Evolutionary conservation across 2,329 filamentous ascomycete genomes (phyloP), one percentile per base, ranked within the genome.

Genomic region (Ceratocystis harringtonii): DNA sequence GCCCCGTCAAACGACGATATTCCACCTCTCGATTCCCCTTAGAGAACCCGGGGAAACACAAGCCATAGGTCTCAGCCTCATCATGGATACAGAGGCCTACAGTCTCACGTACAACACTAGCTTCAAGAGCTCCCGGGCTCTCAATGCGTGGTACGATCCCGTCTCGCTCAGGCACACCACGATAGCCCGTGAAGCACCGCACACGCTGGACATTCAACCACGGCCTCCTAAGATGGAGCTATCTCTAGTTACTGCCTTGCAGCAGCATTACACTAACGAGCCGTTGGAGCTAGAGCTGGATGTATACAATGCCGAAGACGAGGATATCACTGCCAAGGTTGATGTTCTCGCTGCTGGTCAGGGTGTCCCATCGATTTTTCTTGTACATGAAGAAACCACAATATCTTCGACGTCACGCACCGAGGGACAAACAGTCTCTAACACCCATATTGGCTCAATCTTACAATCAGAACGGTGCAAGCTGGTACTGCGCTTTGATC

Each of bases 211-310:
- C 65, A 85, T 99, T 28, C 80, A 91, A 64, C 92, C 94, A 1
- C 89, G 95, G 69, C 94, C 92, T 32, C 94, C 94, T 0, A 97
- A 96, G 75, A 84, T 99, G 77, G 85, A 90, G 70, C 83, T 99
- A 58, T 81, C 78, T 30, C 76, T 90, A 8, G 78, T 82, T 1
- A 80, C 84, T 50, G 75, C 86, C 6, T 78, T 81, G 66, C 80
- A 84, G 12, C 86, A 91, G 65, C 95, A 92, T 73, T 97, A 96
- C 72, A 89, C 88, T 1, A 88, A 95, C 70, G 94, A 99, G 75
- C 74, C 78, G 0, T 82, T 96, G 32, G 77, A 78, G 5, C 74
- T 97, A 25, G 76, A 80, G 0, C 78, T 97, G 48, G 82, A 87
- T 55, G 77, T 96, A 2, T 71, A 84, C 66, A 99, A 99, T 70